Evolutionary conservation across 2,329 filamentous ascomycete species (phyloP).

Genomic region (Lojkania enalia): DNA sequence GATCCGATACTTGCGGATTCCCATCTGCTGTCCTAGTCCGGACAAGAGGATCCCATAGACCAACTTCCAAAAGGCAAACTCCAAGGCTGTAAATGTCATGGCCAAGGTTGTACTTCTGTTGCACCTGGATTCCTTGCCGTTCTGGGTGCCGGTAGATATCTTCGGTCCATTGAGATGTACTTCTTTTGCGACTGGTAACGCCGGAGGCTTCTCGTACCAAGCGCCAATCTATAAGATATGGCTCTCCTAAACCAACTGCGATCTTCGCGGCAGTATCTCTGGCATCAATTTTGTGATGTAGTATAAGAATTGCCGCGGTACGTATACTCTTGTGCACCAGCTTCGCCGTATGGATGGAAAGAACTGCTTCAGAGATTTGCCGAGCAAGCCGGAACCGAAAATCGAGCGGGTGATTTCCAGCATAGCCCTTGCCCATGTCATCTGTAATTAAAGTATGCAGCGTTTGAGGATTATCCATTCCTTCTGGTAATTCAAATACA

Average conservation of each 20-base stretch:
- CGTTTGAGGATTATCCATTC: too few species aligned
- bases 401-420: too few species aligned
- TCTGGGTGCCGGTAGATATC: conserved; percentile 57
- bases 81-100: conserved; percentile 63
- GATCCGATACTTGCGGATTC: too few species aligned
- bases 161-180: conserved; percentile 43
- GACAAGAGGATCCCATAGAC: conserved; percentile 51
- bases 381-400: not conserved
- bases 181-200: not conserved
- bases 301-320: not conserved
- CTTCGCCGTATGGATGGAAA: not conserved
- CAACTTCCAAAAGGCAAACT: conserved; percentile 58
- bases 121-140: conserved; percentile 48
- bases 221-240: not conserved
- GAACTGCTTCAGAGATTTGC: not conserved
- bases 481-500: too few species aligned
- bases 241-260: not conserved
- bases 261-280: not conserved
- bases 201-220: not conserved
- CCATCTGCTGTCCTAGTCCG: too few species aligned
- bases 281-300: not conserved
- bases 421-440: too few species aligned
- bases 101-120: conserved; percentile 53
- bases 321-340: not conserved
- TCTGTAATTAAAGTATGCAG: too few species aligned